phyloP scores from a whole-genome alignment of 495 filamentous ascomycete genomes.

The Penicillium cataractarum region DNA sequence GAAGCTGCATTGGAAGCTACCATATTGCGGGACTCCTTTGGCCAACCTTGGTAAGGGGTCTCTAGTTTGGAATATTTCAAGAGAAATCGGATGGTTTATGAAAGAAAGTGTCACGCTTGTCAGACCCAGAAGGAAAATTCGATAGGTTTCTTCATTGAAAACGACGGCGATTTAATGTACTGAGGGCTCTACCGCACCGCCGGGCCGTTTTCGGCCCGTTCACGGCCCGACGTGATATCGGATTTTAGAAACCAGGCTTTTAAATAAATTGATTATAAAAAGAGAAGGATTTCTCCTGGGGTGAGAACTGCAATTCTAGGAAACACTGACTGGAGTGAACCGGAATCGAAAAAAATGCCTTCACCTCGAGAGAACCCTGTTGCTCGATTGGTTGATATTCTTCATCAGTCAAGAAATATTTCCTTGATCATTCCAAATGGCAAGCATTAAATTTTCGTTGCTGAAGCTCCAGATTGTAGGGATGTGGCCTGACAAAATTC shows the following conservation, averaged over 20 bases:
- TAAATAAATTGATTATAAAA: neutral
- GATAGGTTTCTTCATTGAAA: too few relatives aligned
- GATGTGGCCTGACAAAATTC: neutral
- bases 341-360: neutral
- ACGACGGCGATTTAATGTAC: too few relatives aligned
- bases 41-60: too few relatives aligned
- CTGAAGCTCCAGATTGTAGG: neutral
- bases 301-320: neutral
- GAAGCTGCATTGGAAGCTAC: neutral
- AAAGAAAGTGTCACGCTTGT: too few relatives aligned
- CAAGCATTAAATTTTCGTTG: neutral
- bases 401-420: neutral
- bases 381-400: neutral
- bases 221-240: neutral
- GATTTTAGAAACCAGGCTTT: neutral
- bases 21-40: too few relatives aligned
- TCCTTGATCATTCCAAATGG: neutral
- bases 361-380: neutral
- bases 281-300: neutral
- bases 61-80: too few relatives aligned
- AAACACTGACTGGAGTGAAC: neutral
- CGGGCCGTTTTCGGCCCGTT: neutral
- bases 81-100: too few relatives aligned
- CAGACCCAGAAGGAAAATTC: too few relatives aligned
- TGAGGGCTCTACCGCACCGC: too few relatives aligned